Percentiles rank a stretch among this genome's conserved stretches.
These are phyloP conservation scores for Knoxdaviesia capensis DNA, from an alignment of 2,329 filamentous ascomycete species.

Conservation along the genomic window DNA sequence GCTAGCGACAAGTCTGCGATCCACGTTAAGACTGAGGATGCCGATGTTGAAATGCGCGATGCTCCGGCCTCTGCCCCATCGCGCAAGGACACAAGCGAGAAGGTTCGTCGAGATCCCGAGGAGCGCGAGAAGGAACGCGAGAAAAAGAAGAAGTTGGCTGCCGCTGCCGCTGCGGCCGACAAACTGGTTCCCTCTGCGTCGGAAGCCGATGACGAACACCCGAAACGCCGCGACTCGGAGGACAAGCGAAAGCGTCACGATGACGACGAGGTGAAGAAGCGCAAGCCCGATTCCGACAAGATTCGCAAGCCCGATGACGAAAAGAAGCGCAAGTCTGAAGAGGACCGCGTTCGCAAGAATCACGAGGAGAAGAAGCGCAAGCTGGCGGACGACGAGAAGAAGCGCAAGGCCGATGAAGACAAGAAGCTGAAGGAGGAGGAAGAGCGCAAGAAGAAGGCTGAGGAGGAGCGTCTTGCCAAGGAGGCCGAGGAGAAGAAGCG, in stretches of 20 bases:
- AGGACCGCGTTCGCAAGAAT: constrained; percentile 7
- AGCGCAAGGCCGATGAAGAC: constrained; percentile 16
- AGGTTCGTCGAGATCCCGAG: background rate
- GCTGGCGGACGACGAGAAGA: constrained; percentile 15
- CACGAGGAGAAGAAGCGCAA: constrained; percentile 14
- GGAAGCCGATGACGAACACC: no score
- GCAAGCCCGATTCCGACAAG: constrained; percentile 14
- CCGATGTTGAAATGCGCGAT: constrained; percentile 35
- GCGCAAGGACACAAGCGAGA: no score
- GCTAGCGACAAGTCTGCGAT: constrained; percentile 24
- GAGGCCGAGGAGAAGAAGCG: constrained; percentile 11
- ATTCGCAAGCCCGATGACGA: constrained; percentile 12
- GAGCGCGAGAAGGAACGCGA: constrained; percentile 14
- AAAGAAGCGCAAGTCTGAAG: constrained; percentile 10
- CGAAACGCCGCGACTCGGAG: constrained; percentile 1
- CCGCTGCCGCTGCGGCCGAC: no score
- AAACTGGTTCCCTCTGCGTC: no score
- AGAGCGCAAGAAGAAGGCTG: constrained; percentile 12
- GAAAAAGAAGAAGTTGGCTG: constrained; percentile 11
- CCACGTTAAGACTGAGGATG: constrained; percentile 36
- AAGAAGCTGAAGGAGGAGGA: constrained; percentile 13
- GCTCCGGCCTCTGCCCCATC: background rate
- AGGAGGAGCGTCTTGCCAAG: constrained; percentile 6
- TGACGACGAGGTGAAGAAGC: background rate
- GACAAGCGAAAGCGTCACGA: constrained; percentile 8